Evolutionary conservation across 2,329 filamentous ascomycete species (phyloP), one percentile per base, ranked within the genome.

Genomic region (Trichoderma lentiforme): DNA sequence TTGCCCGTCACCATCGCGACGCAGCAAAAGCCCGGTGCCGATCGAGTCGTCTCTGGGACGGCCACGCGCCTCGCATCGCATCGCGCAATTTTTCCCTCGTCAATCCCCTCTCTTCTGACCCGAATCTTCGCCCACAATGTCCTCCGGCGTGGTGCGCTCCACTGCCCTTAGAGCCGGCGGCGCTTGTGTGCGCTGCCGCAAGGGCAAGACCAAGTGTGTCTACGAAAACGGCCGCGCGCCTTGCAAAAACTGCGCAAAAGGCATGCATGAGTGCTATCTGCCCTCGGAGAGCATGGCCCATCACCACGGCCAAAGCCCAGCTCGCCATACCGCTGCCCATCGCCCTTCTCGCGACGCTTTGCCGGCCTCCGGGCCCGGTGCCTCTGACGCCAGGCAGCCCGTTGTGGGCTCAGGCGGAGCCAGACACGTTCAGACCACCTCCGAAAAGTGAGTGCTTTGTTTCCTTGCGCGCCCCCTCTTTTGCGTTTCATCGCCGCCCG

Each of bases 191-290:
- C 87, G 88, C 80, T 90, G 88, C 80, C 87, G 88, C 79, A 90
- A 89, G 78, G 88, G 88, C 81, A 90, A 90, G 80, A 90, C 88
- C 67, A 89, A 89, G 77, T 90, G 88, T 74, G 87, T 89, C 76
- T 90, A 90, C 81, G 88, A 89, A 74, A 89, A 88, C 76, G 87
- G 87, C 66, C 84, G 87, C 78, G 86, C 87, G n/a, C 88, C 88
- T 14, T 90, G 88, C 82, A 88, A 88, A 78, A 90, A 90, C 80
- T 90, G 88, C 80, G 86, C 87, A 62, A 90, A 90, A 80, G 88
- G 88, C 73, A 86, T 89, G 86, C 88, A 90, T 79, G 87, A 89
- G 71, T 90, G 88, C 81, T 90, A 89, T 78, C 81, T 90, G 24
- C 88, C 88, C 51, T 89, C 87, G 34, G 88, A 89, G 81, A 87